phyloP scores from a whole-genome alignment of 179 eudicot species.

The Actinidia polygama region DNA sequence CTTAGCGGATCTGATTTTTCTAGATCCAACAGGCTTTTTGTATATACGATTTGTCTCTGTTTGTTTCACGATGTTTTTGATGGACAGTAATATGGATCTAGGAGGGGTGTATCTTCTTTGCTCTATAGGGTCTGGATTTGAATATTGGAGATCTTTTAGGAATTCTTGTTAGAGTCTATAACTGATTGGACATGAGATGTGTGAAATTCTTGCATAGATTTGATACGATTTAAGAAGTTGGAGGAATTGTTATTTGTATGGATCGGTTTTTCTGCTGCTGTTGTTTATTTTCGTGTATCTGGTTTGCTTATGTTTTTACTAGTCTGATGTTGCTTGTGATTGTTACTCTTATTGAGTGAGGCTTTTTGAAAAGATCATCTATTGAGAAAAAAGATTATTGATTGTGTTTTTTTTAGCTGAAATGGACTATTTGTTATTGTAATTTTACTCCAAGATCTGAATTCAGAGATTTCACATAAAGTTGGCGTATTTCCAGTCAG shows the following conservation, averaged over 20 bases:
- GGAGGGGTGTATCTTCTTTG: neutral
- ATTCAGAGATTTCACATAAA: conserved; percentile 6
- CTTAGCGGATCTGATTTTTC: conserved; percentile 15
- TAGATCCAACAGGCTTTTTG: neutral
- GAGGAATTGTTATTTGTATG: neutral
- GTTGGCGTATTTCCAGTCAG: neutral
- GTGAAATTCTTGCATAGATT: neutral
- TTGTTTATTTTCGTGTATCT: neutral
- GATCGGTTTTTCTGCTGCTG: neutral
- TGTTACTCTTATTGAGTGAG: neutral
- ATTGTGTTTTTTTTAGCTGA: neutral
- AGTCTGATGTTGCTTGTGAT: neutral
- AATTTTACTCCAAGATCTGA: conserved; percentile 1
- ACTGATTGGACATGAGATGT: neutral
- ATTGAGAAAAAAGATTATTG: neutral
- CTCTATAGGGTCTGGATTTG: conserved; percentile 5
- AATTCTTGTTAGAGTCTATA: neutral
- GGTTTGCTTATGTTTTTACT: neutral
- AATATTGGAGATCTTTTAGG: neutral
- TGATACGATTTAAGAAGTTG: neutral
- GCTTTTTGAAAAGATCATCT: neutral
- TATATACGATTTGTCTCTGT: neutral
- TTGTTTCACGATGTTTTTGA: neutral
- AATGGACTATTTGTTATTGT: neutral
- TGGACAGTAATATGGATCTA: conserved; percentile 1